phyloP scores from a whole-genome alignment of 2,329 filamentous ascomycete species.

The Ramichloridium luteum region DNA sequence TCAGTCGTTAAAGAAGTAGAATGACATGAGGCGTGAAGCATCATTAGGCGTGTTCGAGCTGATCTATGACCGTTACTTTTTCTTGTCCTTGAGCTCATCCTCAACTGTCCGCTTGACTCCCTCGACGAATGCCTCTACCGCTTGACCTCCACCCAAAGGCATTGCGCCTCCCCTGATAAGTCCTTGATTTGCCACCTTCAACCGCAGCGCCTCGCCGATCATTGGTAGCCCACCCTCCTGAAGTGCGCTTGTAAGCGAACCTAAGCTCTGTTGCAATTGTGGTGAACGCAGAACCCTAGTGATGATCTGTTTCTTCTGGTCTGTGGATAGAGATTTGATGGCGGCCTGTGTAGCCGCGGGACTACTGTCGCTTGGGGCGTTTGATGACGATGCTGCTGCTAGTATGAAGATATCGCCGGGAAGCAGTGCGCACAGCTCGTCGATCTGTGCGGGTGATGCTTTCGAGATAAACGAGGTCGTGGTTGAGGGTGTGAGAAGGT shows the following conservation, averaged over 20 bases:
- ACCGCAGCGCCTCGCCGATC: constrained; percentile 71
- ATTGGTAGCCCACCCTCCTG: constrained; percentile 83
- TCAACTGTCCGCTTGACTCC: constrained; percentile 72
- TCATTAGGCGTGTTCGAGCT: too few species aligned
- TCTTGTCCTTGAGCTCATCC: constrained; percentile 38
- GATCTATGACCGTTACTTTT: too few species aligned
- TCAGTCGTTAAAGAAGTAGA: too few species aligned
- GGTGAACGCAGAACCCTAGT: constrained; percentile 76
- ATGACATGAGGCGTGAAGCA: too few species aligned
- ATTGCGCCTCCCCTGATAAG: constrained; percentile 65
- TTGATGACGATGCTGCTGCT: constrained; percentile 49
- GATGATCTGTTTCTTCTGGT: constrained; percentile 69
- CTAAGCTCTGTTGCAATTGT: constrained; percentile 78
- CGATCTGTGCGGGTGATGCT: constrained; percentile 50
- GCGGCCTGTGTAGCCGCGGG: constrained; percentile 56
- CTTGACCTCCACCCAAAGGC: constrained; percentile 76
- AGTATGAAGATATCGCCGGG: constrained; percentile 69
- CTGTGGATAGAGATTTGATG: constrained; percentile 57
- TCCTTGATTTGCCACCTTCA: constrained; percentile 75
- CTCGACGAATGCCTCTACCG: constrained; percentile 81
- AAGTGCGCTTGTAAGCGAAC: constrained; percentile 74
- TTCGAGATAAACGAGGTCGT: constrained; percentile 69
- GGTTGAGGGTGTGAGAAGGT: constrained; percentile 65
- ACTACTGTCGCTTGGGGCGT: constrained; percentile 48
- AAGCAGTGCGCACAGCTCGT: constrained; percentile 64